Conservation (phyloP, 176 grass and related monocot species). For the Rhipidocladum racemiflorum region DNA sequence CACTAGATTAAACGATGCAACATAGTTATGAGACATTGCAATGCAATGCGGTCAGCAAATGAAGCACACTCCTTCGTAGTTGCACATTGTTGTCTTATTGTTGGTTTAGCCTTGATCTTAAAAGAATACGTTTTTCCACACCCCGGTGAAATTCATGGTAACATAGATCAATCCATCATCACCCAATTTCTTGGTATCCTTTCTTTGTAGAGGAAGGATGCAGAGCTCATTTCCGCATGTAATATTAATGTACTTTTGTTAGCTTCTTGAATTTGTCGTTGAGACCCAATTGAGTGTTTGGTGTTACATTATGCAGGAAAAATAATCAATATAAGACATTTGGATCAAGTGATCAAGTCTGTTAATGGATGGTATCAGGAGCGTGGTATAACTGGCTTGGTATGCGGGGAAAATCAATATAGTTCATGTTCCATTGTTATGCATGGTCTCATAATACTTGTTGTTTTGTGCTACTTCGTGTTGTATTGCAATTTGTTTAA, state of each 20-base stretch:
- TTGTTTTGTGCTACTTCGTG: background rate
- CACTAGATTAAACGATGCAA: background rate
- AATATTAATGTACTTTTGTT: slow-evolving; percentile 1
- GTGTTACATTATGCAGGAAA: slow-evolving; percentile 75
- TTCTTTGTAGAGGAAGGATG: slow-evolving; percentile 15
- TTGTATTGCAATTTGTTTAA: slow-evolving; percentile 3
- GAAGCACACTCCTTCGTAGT: background rate
- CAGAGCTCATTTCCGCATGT: background rate
- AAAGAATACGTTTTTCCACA: background rate
- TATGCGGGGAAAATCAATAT: slow-evolving; percentile 28
- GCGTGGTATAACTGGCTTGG: slow-evolving; percentile 73
- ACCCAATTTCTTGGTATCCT: slow-evolving; percentile 10
- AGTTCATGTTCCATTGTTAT: background rate
- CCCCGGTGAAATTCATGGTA: background rate
- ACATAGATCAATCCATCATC: background rate
- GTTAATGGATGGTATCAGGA: slow-evolving; percentile 87
- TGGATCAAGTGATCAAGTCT: slow-evolving; percentile 85
- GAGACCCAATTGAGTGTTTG: slow-evolving; percentile 19
- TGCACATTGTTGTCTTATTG: background rate
- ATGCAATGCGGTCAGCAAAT: background rate
- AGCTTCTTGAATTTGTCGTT: background rate
- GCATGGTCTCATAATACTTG: background rate
- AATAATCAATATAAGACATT: slow-evolving; percentile 92
- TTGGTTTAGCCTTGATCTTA: background rate
- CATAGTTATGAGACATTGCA: background rate